Conservation (phyloP, 495 filamentous ascomycete genomes). For the Paragyromitra xinjiangensis region DNA sequence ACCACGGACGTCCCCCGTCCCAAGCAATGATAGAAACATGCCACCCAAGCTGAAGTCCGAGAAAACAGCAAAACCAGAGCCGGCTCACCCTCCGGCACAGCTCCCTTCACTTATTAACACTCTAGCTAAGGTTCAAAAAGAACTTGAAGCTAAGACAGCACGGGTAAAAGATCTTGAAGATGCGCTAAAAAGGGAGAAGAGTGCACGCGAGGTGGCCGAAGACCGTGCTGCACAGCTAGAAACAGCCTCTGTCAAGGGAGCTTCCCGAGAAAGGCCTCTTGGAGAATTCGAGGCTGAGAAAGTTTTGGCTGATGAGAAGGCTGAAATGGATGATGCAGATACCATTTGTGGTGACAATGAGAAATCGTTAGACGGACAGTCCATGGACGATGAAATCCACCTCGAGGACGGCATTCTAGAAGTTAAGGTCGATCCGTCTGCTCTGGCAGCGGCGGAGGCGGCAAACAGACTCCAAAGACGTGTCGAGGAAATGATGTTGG, state of each 20-base stretch:
- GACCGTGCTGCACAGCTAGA: slow-evolving; percentile 78
- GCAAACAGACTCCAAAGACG: slow-evolving; percentile 71
- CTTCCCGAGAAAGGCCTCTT: slow-evolving; percentile 50
- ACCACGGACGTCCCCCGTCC: slow-evolving; percentile 20
- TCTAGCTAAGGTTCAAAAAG: slow-evolving; percentile 78
- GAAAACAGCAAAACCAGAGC: slow-evolving; percentile 65
- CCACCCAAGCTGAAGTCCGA: slow-evolving; percentile 47
- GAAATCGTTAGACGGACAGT: slow-evolving; percentile 40
- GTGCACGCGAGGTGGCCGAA: slow-evolving; percentile 83
- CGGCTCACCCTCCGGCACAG: slow-evolving; percentile 75
- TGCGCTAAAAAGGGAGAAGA: slow-evolving; percentile 77
- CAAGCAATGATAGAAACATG: slow-evolving; percentile 18
- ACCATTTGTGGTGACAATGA: slow-evolving; percentile 38
- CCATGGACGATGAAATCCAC: slow-evolving; percentile 33
- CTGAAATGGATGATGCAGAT: slow-evolving; percentile 59
- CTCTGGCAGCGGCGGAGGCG: slow-evolving; percentile 61
- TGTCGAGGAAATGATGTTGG: slow-evolving; percentile 78
- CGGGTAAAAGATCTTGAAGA: slow-evolving; percentile 84
- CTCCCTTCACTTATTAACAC: slow-evolving; percentile 83
- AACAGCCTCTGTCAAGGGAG: slow-evolving; percentile 57
- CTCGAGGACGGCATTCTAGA: slow-evolving; percentile 41
- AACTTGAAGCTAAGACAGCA: slow-evolving; percentile 79
- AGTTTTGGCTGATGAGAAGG: slow-evolving; percentile 56
- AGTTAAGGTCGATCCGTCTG: slow-evolving; percentile 53
- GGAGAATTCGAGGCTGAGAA: slow-evolving; percentile 52